A percentile compares a stretch with the other conserved stretches of the same genome.
phyloP scores from a whole-genome alignment of 225 moss, liverwort and hornwort genomes.

The Bryoerythrophyllum caledonicum region DNA sequence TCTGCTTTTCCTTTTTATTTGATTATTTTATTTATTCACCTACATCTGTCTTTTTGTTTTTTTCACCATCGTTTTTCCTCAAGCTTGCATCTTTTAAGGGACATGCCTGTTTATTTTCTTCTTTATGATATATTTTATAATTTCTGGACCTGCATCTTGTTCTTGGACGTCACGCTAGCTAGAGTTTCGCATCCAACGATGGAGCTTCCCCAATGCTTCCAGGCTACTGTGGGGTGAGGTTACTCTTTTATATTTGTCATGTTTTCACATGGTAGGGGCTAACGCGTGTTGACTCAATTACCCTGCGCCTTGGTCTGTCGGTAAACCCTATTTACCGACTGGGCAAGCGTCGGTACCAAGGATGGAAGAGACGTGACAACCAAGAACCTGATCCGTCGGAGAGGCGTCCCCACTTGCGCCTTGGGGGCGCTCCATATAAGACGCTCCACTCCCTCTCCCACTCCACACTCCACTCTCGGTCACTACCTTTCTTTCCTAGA shows the following conservation, averaged over 20 bases:
- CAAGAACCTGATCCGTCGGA: constrained; percentile 35
- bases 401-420: not conserved
- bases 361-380: constrained; percentile 20
- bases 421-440: constrained; percentile 11
- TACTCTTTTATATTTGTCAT: not conserved
- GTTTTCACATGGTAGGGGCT: not conserved
- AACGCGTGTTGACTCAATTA: not conserved
- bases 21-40: too few relatives aligned
- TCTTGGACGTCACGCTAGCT: constrained; percentile 1
- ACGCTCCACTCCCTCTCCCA: not conserved
- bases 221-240: too few relatives aligned
- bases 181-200: not conserved
- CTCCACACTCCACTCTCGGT: too few relatives aligned
- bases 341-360: constrained; percentile 18
- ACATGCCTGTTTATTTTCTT: too few relatives aligned
- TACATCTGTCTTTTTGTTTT: too few relatives aligned
- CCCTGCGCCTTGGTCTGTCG: constrained; percentile 3
- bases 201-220: not conserved
- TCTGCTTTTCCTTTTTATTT: too few relatives aligned
- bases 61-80: too few relatives aligned
- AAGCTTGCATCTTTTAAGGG: too few relatives aligned
- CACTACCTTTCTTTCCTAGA: too few relatives aligned
- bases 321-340: constrained; percentile 26
- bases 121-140: too few relatives aligned
- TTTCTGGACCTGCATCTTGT: not conserved